These are phyloP conservation scores for Bryum argenteum DNA, from an alignment of 225 moss, liverwort and hornwort species.

Conservation along the genomic window DNA sequence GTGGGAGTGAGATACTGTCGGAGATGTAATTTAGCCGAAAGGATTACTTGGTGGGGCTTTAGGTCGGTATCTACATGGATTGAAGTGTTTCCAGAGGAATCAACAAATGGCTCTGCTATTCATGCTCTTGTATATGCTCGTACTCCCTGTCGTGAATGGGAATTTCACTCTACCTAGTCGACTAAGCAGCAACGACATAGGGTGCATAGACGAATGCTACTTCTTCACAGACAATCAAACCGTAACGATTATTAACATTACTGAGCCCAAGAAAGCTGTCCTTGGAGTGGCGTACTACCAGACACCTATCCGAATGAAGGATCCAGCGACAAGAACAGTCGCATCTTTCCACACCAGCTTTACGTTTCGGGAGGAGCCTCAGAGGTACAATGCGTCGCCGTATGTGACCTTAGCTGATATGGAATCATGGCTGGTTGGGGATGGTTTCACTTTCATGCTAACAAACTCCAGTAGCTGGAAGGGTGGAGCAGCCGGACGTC, in stretches of 20 bases:
- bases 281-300: conserved; percentile 31
- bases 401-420: neutral
- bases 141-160: neutral
- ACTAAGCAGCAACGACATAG: neutral
- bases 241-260: conserved; percentile 34
- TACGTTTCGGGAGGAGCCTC: conserved; percentile 31
- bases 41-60: too few species aligned
- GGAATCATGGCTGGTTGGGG: neutral
- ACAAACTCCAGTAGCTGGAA: conserved; percentile 4
- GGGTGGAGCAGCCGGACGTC: conserved; percentile 6
- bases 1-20: too few species aligned
- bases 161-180: conserved; percentile 24
- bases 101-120: too few species aligned
- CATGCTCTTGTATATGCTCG: too few species aligned
- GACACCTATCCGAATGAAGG: conserved; percentile 35
- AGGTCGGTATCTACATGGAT: too few species aligned
- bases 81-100: too few species aligned
- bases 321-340: conserved; percentile 26
- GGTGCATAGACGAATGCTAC: conserved; percentile 11
- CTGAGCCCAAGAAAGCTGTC: neutral
- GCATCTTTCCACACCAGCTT: conserved; percentile 43
- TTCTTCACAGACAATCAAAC: conserved; percentile 33
- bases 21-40: too few species aligned
- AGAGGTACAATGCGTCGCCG: neutral
- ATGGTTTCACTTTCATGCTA: conserved; percentile 26